Base-by-base conservation (phyloP, 2,329 filamentous ascomycete genomes). In the Pezicula neosporulosa region DNA sequence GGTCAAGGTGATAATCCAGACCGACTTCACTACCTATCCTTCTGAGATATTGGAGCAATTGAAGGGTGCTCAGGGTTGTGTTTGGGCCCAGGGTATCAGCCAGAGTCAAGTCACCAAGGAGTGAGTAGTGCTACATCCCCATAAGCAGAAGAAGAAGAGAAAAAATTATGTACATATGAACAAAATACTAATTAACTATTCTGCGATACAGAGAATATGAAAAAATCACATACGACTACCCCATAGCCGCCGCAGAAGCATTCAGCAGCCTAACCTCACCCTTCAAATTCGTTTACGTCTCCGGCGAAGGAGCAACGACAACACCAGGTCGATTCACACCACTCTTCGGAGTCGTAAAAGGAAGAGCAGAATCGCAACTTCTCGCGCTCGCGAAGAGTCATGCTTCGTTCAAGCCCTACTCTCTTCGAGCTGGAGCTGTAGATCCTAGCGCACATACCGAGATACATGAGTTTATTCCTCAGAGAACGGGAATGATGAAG, bases 51-150 rank as follows among this genome's bases (percentile, higher is more conserved):
- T 90, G 9, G 67, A 70, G 3, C 73, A 85, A 62, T 72, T 92
- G 0, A 73, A 76, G 48, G 86, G 81, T 19, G 87, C 87, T 0
- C 71, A 77, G 7, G 87, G 83, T 2, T 87, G 83, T 53, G 83
- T 91, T 1, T 92, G 88, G 88, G 87, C 88, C 0, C 73, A 86
- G 43, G 87, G 88, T 0, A 82, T 85, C 44, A 83, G 79, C 54
- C 78, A 84, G 60, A 81, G 67, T 10, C 70, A 77, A 38, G 85
- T 89, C 7, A 64, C 64, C 51, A 81, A 80, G 54, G 80, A 85
- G 77, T 85, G 61, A 54, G 77, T 63, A 3, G 13, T 19, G 15
- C 16, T 27, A 7, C 36, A 16, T 4, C 18, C 39, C 15, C 36
- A 35, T 33, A 5, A 6, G 4, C 15, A 19, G n/a, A n/a, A n/a